Evolutionary conservation across 345 rosid genomes (phyloP).

Genomic region (Noccaea caerulescens): DNA sequence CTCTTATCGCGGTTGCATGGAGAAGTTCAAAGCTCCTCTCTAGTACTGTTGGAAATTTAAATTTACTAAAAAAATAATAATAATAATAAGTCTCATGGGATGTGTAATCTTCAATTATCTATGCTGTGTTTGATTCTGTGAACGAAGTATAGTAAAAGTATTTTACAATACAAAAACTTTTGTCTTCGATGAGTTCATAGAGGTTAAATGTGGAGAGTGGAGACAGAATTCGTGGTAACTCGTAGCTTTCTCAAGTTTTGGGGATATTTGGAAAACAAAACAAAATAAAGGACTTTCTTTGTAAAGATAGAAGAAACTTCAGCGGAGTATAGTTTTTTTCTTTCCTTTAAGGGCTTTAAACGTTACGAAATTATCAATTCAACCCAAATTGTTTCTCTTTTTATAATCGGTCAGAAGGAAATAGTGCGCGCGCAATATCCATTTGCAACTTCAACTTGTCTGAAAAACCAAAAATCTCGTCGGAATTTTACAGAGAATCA

Average conservation of each 20-base stretch:
- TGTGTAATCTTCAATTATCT: too few species aligned
- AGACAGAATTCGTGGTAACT: not conserved
- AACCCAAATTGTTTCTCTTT: not conserved
- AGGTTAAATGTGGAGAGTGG: not conserved
- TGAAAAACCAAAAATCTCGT: not conserved
- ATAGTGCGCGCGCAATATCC: slow-evolving; percentile 40
- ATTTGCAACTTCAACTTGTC: not conserved
- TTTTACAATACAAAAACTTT: too few species aligned
- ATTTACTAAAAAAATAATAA: too few species aligned
- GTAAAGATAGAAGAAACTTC: not conserved
- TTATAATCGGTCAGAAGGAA: not conserved
- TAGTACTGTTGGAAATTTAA: too few species aligned
- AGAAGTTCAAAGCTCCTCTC: too few species aligned
- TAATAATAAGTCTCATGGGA: too few species aligned
- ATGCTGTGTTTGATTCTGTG: too few species aligned
- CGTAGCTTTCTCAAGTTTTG: not conserved
- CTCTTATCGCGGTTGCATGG: too few species aligned
- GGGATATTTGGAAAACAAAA: not conserved
- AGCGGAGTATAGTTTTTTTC: slow-evolving; percentile 41
- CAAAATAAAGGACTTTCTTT: not conserved
- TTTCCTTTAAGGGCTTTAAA: slow-evolving; percentile 62
- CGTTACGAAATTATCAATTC: not conserved
- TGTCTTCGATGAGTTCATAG: too few species aligned
- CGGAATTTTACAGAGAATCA: slow-evolving; percentile 14
- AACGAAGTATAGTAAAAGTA: too few species aligned